Evolutionary conservation across 805 yeast genomes (phyloP), one percentile per base, ranked within the genome.

Genomic region (Kockiozyma suomiensis): DNA sequence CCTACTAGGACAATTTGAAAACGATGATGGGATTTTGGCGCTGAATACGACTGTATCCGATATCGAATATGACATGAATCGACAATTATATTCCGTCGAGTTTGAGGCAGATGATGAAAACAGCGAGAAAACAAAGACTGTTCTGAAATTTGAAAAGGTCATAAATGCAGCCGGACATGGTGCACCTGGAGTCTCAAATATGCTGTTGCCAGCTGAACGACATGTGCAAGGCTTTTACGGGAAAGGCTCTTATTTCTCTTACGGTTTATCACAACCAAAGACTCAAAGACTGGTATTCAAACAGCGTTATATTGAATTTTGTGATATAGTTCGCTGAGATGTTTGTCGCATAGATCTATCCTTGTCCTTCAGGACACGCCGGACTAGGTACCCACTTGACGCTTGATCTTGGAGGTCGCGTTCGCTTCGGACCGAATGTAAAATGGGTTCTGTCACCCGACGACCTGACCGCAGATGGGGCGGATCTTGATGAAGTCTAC

Each of bases 331-430:
- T 12, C 26, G 35, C 33, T 46, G 15, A 25, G 19, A 28, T 60
- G 3, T 61, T 71, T 1, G 52, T 62, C 1, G 69, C 68, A 45
- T 42, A 64, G 68, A 76, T 91, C 0, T 91, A 91, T 71, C 97
- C 97, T 0, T 86, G 90, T 57, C 90, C 90, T 1, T 33, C 86
- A 0, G 84, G 86, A n/a, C 80, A 66, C 33, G 79, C 87, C n/a
- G 88, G 96, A 0, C 76, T 92, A 57, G 97, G 97, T 0, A 88
- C 94, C 0, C 97, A 91, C 75, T 74, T 92, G 62, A 91, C 97
- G 0, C 75, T 92, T 32, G 96, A 89, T 68, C 73, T 91, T 56
- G 91, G 88, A 2, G 94, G 96, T 0, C 86, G 85, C 66, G 74
- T 91, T 28, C 81, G 82, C 64, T 91, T 91, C 71, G 97, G 97